Conservation (phyloP, 768 basidiomycete genomes). For the Daedalea quercina region DNA sequence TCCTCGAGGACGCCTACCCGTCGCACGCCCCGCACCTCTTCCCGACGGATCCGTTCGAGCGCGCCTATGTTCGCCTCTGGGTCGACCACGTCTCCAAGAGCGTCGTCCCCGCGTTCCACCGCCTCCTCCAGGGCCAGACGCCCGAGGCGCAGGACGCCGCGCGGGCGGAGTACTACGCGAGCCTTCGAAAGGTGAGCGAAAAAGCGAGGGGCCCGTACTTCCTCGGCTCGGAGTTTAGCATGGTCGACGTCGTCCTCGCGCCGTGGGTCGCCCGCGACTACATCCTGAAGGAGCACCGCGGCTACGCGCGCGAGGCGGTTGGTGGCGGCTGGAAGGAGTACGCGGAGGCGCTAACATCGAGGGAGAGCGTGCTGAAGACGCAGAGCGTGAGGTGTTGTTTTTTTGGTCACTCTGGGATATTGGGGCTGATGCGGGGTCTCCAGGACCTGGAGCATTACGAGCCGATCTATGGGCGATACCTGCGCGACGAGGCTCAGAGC, state of each 20-base stretch:
- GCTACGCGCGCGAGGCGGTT: slow-evolving; percentile 36
- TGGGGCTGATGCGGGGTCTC: neutral
- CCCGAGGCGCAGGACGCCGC: slow-evolving; percentile 29
- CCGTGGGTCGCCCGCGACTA: slow-evolving; percentile 50
- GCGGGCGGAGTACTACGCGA: slow-evolving; percentile 31
- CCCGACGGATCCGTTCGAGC: slow-evolving; percentile 42
- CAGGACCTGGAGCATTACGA: slow-evolving; percentile 37
- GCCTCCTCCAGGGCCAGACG: slow-evolving; percentile 29
- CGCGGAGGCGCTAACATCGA: slow-evolving; percentile 31
- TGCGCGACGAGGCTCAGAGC: slow-evolving; percentile 40
- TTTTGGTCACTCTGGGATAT: neutral
- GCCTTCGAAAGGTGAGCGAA: slow-evolving; percentile 29
- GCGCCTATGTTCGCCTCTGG: slow-evolving; percentile 50
- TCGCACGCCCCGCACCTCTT: slow-evolving; percentile 38
- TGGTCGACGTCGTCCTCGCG: slow-evolving; percentile 48
- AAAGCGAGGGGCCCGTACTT: slow-evolving; percentile 48
- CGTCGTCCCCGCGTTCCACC: slow-evolving; percentile 45
- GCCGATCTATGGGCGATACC: slow-evolving; percentile 46
- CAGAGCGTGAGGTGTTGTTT: slow-evolving; percentile 21
- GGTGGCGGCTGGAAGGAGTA: slow-evolving; percentile 41
- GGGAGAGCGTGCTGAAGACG: slow-evolving; percentile 43
- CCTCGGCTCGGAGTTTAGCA: slow-evolving; percentile 43
- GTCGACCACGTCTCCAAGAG: slow-evolving; percentile 48
- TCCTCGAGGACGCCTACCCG: slow-evolving; percentile 58
- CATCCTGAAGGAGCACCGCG: slow-evolving; percentile 42